Base-by-base conservation (phyloP, 2,329 filamentous ascomycete genomes). In the Ciborinia camelliae region DNA sequence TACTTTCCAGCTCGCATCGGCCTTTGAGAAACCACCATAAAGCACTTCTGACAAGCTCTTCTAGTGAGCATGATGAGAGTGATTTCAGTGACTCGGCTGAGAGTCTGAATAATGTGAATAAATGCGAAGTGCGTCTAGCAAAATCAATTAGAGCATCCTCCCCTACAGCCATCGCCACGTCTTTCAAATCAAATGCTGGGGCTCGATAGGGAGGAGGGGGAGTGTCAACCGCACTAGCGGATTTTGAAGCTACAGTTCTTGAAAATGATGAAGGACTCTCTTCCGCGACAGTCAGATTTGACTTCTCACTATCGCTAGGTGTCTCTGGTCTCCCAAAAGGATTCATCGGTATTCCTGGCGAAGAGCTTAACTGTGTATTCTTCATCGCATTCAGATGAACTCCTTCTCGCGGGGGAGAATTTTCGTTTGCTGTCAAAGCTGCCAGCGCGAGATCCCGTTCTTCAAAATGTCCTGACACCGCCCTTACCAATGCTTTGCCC, bases 21-120 rank as follows among this genome's bases (percentile, higher is more conserved):
- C 92, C 93, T 70, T 86, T 89, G 53, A 96, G 75, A 73, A 97
- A 96, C 93, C 93, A 97, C 93, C 93, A 97, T 0, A 91, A 80
- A 4, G 86, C 88, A 30, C 87, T 88, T 65, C 90, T 84, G 12
- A 89, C 81, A 79, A 93, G 89, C 66, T 92, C 86, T 54, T 83
- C 81, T 0, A 89, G 81, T 0, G 86, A 80, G 59, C 85, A 88
- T 37, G 83, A 81, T 63, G 85, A 81, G 5, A 92, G 75, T 0
- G 90, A 86, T 68, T 85, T 87, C 37, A 88, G 81, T 39, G 87
- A 84, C 75, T 96, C 91, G 0, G 92, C 88, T 65, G 93, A 90
- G 51, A 94, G 77, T 45, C 86, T 82, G 73, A 96, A 96, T 3
- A 95, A 81, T 68, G 89, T 87, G 67, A 86, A 88, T 71, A 95